Percentiles rank a stretch among this genome's conserved stretches.
Conservation (phyloP, 2,329 filamentous ascomycete genomes). For the Fusarium caatingaense region DNA sequence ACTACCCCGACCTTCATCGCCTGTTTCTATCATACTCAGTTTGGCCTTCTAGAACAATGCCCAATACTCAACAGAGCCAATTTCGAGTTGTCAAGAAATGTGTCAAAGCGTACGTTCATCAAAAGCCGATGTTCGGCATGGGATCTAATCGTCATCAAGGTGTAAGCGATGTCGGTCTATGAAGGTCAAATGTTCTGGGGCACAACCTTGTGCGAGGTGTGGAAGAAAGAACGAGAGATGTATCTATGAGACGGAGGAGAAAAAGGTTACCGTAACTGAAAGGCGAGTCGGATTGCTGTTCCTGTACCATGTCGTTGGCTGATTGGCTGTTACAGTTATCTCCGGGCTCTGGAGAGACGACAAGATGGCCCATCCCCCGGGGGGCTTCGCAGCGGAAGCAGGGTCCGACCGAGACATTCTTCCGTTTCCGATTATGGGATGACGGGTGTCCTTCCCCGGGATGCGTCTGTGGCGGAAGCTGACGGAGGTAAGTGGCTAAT, state of each 20-base stretch:
- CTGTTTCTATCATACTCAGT: background rate
- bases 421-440: constrained; percentile 38
- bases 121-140: background rate
- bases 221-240: constrained; percentile 41
- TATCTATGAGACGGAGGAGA: constrained; percentile 41
- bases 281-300: constrained; percentile 16
- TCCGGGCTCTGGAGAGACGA: constrained; percentile 38
- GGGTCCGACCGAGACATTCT: constrained; percentile 23
- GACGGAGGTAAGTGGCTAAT: constrained; percentile 10
- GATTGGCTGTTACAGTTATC: constrained; percentile 27
- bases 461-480: background rate
- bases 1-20: constrained; percentile 35
- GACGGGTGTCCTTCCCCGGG: background rate
- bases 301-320: no score
- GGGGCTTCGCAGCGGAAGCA: background rate
- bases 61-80: constrained; percentile 18
- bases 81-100: constrained; percentile 42
- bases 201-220: constrained; percentile 43
- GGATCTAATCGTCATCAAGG: constrained; percentile 20
- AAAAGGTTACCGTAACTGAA: constrained; percentile 43
- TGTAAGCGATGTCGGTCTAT: constrained; percentile 46
- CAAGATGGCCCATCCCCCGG: constrained; percentile 33
- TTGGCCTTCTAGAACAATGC: constrained; percentile 8
- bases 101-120: constrained; percentile 37
- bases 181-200: constrained; percentile 45